Evolutionary conservation across 352 stramenopile species (phyloP), one percentile per base, ranked within the genome.

Genomic region (Paralagenidium karlingii): DNA sequence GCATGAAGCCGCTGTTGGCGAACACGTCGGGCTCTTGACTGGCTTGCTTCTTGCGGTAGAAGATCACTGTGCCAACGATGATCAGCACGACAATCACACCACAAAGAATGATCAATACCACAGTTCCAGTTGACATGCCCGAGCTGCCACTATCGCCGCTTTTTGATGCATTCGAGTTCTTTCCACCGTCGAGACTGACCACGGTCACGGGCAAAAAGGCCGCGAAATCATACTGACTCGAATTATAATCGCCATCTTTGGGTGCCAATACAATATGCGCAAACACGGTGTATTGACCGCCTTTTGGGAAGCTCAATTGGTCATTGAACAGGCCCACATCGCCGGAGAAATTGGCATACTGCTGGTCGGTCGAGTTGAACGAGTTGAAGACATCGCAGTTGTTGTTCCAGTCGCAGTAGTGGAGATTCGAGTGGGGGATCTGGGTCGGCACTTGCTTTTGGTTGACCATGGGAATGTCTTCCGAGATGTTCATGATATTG

Each of bases 321-420:
- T 87, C 69, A 28, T 47, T 60, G 46, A 84, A 87, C 33, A 41
- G 65, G 9, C 65, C 58, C 3, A 60, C 59, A 24, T 70, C 67
- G 40, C 60, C 75, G 2, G 69, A 82, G 40, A 87, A 84, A 48
- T 87, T 87, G 32, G 67, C 74, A 10, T 65, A 80, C 46, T 84
- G 65, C 49, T 87, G 73, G 13, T 60, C 51, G 8, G 63, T 64
- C 22, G 69, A 58, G 51, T 66, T 75, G 1, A 55, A 49, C 32
- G 69, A 69, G 18, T 73, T 66, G 49, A 87, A 87, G 27, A 82
- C 62, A 45, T 87, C 73, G 40, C 73, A 87, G 27, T 78, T 57
- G 4, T 67, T 78, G 16, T 65, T 68, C 27, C 59, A 58, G 27
- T 53, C 62, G 48, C 73, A 87, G 43, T 69, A 67, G 56, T 87